Base-by-base conservation (phyloP, 305 asterid genomes). In the Striga hermonthica region DNA sequence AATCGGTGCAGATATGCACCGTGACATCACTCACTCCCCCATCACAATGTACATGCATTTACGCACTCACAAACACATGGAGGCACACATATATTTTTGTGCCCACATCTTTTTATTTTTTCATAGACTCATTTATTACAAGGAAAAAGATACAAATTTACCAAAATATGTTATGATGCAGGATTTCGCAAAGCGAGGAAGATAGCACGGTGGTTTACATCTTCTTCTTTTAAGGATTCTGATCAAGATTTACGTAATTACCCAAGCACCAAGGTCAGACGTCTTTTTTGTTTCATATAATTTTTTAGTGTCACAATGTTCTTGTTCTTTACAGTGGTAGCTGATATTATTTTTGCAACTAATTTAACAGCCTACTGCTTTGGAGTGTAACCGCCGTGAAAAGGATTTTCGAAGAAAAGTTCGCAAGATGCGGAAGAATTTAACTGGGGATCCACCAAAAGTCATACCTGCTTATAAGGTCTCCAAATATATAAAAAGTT, bases 191-290 rank as follows among this genome's bases (percentile, higher is more conserved):
- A 80, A 77, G 91, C 92, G 64, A 87, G 84, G 79, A 84, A 81
- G 77, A 81, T 85, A 72, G 88, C 95, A 45, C 82, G 85, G 68
- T 89, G 95, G 98, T 85, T 91, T 67, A 72, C 85, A 41, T 81
- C 95, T 69, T 81, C 87, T 72, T 75, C 85, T 62, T 77, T 80
- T 65, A 91, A 82, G 81, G 83, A 83, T 73, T 80, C 85, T 41
- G 84, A 76, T 64, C 89, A 82, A 69, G 74, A 72, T 65, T 78
- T 66, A 55, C 78, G 77, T 34, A 84, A 82, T 71, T 67, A 64
- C 45, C 74, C 77, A 64, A 76, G 74, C 38, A 52, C 66, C 57
- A 76, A 84, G 86, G 96, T 22, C 31, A 22, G 31, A 22, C 2
- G 31, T 83, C 60, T 44, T 61, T 67, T 12, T 62, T 60, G 50